phyloP scores from a whole-genome alignment of 768 basidiomycete genomes.

The Phaeotremella skinneri region DNA sequence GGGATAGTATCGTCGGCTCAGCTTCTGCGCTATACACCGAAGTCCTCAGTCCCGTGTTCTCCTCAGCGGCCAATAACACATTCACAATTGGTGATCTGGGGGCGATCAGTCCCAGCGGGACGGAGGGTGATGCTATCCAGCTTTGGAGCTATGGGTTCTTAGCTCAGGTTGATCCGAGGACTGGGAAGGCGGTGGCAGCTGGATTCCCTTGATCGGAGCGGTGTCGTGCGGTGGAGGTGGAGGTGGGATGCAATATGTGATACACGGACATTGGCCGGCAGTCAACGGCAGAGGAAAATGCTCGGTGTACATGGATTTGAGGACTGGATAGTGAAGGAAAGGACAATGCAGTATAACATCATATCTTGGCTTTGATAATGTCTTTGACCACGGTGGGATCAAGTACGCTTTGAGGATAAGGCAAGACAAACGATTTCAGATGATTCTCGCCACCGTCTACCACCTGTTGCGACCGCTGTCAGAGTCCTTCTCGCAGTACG shows the following conservation, averaged over 20 bases:
- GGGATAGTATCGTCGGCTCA: slow-evolving; percentile 54
- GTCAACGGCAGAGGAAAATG: background rate
- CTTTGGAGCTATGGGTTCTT: slow-evolving; percentile 56
- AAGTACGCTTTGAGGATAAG: slow-evolving; percentile 47
- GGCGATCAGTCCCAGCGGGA: slow-evolving; percentile 53
- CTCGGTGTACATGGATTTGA: background rate
- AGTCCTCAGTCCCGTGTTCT: slow-evolving; percentile 55
- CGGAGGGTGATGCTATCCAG: slow-evolving; percentile 55
- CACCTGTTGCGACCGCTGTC: slow-evolving; percentile 21
- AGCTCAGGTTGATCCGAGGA: slow-evolving; percentile 52
- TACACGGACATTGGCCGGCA: background rate
- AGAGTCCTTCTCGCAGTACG: background rate
- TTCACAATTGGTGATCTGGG: slow-evolving; percentile 55
- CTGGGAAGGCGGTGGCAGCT: slow-evolving; percentile 28
- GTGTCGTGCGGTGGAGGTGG: background rate
- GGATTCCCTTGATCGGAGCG: slow-evolving; percentile 17
- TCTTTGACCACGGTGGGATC: slow-evolving; percentile 41
- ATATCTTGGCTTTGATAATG: slow-evolving; percentile 35
- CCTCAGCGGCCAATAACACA: slow-evolving; percentile 46
- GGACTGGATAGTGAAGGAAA: background rate
- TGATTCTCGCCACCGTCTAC: slow-evolving; percentile 52
- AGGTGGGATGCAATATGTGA: background rate
- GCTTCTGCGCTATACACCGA: slow-evolving; percentile 53
- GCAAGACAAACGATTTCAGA: slow-evolving; percentile 27
- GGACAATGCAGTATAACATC: slow-evolving; percentile 1